phyloP scores from a whole-genome alignment of 2,329 filamentous ascomycete species.

The Chlorencoelia australis region DNA sequence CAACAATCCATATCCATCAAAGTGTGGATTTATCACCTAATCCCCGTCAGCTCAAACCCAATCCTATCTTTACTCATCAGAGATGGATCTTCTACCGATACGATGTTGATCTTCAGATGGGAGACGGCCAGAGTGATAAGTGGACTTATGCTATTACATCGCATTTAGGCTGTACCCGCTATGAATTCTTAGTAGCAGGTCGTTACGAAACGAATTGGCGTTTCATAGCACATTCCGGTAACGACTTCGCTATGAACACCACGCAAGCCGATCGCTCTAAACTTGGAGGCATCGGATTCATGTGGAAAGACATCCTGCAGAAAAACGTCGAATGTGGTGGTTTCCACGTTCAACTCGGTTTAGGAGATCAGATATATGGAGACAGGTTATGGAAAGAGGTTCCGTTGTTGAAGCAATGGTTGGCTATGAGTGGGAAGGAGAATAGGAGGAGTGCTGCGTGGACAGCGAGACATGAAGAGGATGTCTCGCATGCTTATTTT shows the following conservation, averaged over 20 bases:
- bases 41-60: conserved; percentile 73
- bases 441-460: conserved; percentile 82
- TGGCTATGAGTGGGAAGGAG: conserved; percentile 84
- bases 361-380: conserved; percentile 92
- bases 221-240: conserved; percentile 91
- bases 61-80: conserved; percentile 79
- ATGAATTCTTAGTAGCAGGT: conserved; percentile 92
- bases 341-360: conserved; percentile 85
- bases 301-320: conserved; percentile 99
- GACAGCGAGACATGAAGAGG: conserved; percentile 92
- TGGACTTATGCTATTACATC: conserved; percentile 99
- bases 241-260: conserved; percentile 86
- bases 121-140: conserved; percentile 66
- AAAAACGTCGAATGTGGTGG: conserved; percentile 95
- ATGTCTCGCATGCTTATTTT: conserved; percentile 93
- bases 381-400: conserved; percentile 96
- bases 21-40: conserved; percentile 88
- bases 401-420: conserved; percentile 87
- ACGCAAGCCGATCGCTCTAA: conserved; percentile 76
- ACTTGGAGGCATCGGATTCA: conserved; percentile 81
- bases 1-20: conserved; percentile 90
- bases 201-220: conserved; percentile 87
- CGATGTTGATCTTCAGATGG: conserved; percentile 83
- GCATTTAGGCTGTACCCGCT: conserved; percentile 92
- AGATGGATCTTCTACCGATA: conserved; percentile 96